These are phyloP conservation scores for Gentiana straminea DNA, from an alignment of 257 asterid species.

Conservation along the genomic window DNA sequence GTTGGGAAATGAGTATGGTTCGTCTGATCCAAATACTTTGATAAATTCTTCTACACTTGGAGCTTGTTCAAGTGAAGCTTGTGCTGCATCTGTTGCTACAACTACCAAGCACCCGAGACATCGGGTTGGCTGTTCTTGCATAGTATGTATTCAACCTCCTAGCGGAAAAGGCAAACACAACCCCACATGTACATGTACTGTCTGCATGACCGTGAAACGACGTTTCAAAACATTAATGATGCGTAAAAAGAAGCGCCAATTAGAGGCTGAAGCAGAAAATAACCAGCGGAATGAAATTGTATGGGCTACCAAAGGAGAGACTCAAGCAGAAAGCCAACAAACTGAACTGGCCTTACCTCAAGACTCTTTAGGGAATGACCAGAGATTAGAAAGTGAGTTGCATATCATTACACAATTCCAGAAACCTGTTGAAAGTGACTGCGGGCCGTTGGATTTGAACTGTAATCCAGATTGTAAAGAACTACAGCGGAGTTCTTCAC, in stretches of 20 bases:
- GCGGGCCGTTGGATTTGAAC: slow-evolving; percentile 60
- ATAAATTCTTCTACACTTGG: slow-evolving; percentile 27
- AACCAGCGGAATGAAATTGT: slow-evolving; percentile 48
- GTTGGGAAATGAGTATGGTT: slow-evolving; percentile 29
- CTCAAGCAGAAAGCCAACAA: slow-evolving; percentile 46
- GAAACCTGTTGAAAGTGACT: slow-evolving; percentile 30
- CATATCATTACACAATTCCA: slow-evolving; percentile 22
- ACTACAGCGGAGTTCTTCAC: slow-evolving; percentile 19
- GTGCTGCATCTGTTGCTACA: slow-evolving; percentile 49
- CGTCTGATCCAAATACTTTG: slow-evolving; percentile 30
- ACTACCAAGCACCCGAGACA: slow-evolving; percentile 94
- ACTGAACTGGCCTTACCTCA: slow-evolving; percentile 18
- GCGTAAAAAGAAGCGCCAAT: slow-evolving; percentile 95
- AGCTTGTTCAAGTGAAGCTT: slow-evolving; percentile 33
- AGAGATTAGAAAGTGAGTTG: slow-evolving; percentile 29
- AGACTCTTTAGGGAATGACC: slow-evolving; percentile 21
- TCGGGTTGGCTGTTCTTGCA: slow-evolving; percentile 97
- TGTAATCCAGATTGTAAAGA: slow-evolving; percentile 47
- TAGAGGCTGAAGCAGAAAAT: slow-evolving; percentile 84
- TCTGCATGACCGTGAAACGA: slow-evolving; percentile 92
- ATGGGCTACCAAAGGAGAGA: slow-evolving; percentile 50
- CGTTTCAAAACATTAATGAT: slow-evolving; percentile 94
- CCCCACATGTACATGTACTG: slow-evolving; percentile 90
- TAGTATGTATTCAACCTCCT: slow-evolving; percentile 98
- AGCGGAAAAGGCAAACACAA: slow-evolving; percentile 97